These are phyloP conservation scores for Cyclostephanos tholiformis DNA, from an alignment of 108 stramenopile species.

Conservation along the genomic window DNA sequence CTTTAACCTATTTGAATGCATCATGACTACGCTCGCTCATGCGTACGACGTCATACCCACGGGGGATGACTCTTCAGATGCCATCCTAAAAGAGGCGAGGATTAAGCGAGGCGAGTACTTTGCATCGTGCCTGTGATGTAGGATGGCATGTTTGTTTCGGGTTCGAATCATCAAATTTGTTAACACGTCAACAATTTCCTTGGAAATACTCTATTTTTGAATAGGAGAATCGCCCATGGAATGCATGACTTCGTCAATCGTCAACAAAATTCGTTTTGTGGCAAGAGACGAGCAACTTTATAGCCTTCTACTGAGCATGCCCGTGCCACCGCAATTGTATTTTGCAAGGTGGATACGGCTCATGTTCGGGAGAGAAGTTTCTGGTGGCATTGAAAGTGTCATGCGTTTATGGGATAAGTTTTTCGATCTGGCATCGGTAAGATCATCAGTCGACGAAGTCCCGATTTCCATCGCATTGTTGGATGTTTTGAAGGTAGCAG, in stretches of 20 bases:
- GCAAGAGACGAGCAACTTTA: conserved; percentile 59
- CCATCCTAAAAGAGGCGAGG: conserved; percentile 24
- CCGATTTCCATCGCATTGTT: conserved; percentile 49
- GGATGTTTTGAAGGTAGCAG: conserved; percentile 69
- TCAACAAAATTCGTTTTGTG: conserved; percentile 58
- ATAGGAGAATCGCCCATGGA: conserved; percentile 39
- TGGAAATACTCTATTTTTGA: neutral
- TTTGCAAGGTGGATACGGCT: conserved; percentile 79
- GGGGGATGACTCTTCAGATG: conserved; percentile 24
- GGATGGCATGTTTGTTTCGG: neutral
- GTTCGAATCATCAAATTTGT: neutral
- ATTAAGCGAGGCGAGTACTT: conserved; percentile 13
- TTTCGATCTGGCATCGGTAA: conserved; percentile 49
- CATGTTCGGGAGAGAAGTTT: conserved; percentile 75
- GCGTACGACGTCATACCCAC: conserved; percentile 65
- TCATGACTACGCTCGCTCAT: conserved; percentile 57
- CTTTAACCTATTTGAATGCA: conserved; percentile 60
- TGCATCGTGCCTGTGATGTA: neutral
- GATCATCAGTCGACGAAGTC: conserved; percentile 19
- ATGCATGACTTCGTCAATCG: conserved; percentile 61
- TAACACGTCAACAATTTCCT: neutral
- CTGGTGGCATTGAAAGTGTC: conserved; percentile 42
- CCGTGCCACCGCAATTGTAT: conserved; percentile 51
- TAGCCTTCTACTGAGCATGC: conserved; percentile 42
- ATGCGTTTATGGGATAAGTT: conserved; percentile 61